Evolutionary conservation across 1,284 basidiomycete species (phyloP), one percentile per base, ranked within the genome.

Genomic region (Cutaneotrichosporon sp.): DNA sequence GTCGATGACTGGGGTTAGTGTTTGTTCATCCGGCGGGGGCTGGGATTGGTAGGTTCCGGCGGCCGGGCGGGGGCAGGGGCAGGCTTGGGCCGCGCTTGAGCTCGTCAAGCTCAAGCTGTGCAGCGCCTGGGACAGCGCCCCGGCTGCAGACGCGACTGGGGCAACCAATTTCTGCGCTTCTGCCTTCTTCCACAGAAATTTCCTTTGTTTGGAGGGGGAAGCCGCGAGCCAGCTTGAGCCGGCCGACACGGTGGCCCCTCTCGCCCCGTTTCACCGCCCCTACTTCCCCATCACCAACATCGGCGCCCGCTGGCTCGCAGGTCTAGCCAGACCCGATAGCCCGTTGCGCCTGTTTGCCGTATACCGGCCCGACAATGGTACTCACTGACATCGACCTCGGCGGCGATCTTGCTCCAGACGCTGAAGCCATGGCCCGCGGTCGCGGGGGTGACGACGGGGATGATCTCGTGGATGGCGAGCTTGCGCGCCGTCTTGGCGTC

Each of bases 401-500:
- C 70, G 11, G 82, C 78, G 20, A 83, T 72, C 29, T 78, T 62
- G 13, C 77, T 71, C 81, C 83, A 86, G 5, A 66, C 63, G 33
- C 77, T 36, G 25, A 38, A 33, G 3, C 71, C 72, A 36, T 69
- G 74, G 4, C 79, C 71, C 22, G 80, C 71, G 14, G 70, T 65
- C 1, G 73, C 68, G 27, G 84, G 81, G 16, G 79, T 79, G 9
- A 85, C 70, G 59, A 85, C 58, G 0, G 85, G 84, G 27, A 83
- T 81, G 63, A 87, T 83, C 73, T 85, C 84, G 68, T 84, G 80
- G 14, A 78, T 76, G 1, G 79, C 77, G 2, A 85, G 77, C 52
- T 80, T 79, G 0, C 77, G 80, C 1, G 64, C 68, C 3, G 56
- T 55, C 58, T 81, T 82, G 6, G 65, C 69, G 8, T 78, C 74